Evolutionary conservation across 768 basidiomycete genomes (phyloP), one percentile per base, ranked within the genome.

Genomic region (Plicaturopsis crispa): DNA sequence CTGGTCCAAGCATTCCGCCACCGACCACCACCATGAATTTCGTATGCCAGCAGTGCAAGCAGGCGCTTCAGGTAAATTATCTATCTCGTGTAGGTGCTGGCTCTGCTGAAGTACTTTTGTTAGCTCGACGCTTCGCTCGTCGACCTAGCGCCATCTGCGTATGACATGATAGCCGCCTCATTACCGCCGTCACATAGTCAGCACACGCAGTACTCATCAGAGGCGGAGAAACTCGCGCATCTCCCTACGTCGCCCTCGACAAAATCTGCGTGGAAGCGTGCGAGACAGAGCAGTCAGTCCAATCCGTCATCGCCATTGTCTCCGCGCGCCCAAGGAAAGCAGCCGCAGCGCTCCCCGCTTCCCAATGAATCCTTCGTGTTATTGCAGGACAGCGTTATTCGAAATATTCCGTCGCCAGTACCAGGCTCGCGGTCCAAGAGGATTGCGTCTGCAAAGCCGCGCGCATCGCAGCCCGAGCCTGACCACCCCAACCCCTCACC

Each of bases 291-390:
- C 26, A 59, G 58, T 35, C 40, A 55, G 8, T 55, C 63, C 18
- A n/a, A n/a, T n/a, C n/a, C n/a, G n/a, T 55, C 65, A 2, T 50
- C 54, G 53, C 54, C 67, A 17, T 57, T 73, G 35, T 77, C 80
- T 23, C 56, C 73, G 44, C 75, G 72, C 48, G 66, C 72, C 18
- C 73, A 73, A 56, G 73, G 69, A 46, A 84, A 79, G 51, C 80
- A 76, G 45, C 63, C 73, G 14, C 74, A 75, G 49, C 73, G 70
- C 42, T 57, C 66, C 14, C 67, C 62, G 22, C 66, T 74, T 30
- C 85, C 89, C 5, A 84, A 77, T 50, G 90, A 92, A 58, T 94
- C 91, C 18, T 96, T 93, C 61, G 86, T 96, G 42, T 71, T 96
- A 31, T 67, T 93, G 19, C 84, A 89, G 56, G 89, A 92, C 52